A percentile compares a stretch with the other conserved stretches of the same genome.
Conservation (phyloP, 1,284 basidiomycete genomes). For the Boletus mariae region DNA sequence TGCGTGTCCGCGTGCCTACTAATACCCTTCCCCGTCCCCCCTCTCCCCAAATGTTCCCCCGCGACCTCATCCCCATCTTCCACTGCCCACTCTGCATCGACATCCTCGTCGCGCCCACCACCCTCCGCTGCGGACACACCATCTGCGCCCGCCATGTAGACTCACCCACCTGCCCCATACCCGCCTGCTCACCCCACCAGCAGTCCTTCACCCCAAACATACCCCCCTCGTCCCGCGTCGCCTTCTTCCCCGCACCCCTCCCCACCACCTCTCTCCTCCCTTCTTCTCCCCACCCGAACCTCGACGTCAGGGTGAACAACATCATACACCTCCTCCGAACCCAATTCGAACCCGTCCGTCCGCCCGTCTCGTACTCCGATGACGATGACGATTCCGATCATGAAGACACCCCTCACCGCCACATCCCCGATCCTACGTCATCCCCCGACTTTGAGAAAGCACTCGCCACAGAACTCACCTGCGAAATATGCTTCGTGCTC, state of each 20-base stretch:
- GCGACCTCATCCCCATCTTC: constrained; percentile 31
- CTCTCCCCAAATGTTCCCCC: constrained; percentile 17
- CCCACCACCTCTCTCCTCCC: constrained; percentile 12
- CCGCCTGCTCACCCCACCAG: constrained; percentile 15
- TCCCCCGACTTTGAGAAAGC: constrained; percentile 61
- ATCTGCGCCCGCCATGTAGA: constrained; percentile 37
- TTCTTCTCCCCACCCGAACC: constrained; percentile 11
- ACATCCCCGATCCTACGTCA: constrained; percentile 22
- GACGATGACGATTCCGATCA: constrained; percentile 24
- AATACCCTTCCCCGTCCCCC: constrained; percentile 5
- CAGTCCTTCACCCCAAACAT: constrained; percentile 26
- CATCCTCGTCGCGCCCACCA: constrained; percentile 38
- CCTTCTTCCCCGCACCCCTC: constrained; percentile 30
- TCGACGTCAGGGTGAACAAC: constrained; percentile 66
- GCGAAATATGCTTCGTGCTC: constrained; percentile 87
- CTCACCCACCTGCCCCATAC: constrained; percentile 24
- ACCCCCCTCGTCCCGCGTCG: constrained; percentile 36
- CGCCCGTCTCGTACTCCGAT: constrained; percentile 14
- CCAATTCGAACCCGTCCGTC: background rate
- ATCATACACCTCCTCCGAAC: constrained; percentile 47
- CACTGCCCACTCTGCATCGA: constrained; percentile 42
- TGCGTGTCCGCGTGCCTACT: constrained; percentile 16
- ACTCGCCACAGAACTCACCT: constrained; percentile 72
- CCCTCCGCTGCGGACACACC: constrained; percentile 56
- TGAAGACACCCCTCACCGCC: constrained; percentile 17